Percentiles rank a stretch among this genome's conserved stretches.
Evolutionary conservation across 108 stramenopile genomes (phyloP).

Genomic region (Seminavis robusta): DNA sequence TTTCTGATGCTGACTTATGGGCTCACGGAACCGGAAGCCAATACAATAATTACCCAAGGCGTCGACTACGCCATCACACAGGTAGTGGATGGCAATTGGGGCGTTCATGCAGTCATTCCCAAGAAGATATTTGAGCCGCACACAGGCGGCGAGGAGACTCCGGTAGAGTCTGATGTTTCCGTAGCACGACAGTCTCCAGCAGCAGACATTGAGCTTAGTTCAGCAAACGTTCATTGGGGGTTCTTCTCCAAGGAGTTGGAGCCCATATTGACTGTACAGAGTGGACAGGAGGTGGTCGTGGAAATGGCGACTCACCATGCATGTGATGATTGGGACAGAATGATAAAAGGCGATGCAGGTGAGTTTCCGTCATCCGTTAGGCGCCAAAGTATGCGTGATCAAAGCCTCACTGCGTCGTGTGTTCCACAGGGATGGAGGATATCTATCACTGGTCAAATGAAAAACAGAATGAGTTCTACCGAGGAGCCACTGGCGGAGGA

Average conservation of each 20-base stretch:
- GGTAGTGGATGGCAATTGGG: conserved; percentile 45
- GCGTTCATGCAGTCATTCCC: conserved; percentile 31
- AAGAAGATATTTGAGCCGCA: conserved; percentile 8
- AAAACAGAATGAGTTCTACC: conserved; percentile 20
- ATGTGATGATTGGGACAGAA: conserved; percentile 42
- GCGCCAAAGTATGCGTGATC: too few species aligned
- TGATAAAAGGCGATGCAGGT: conserved; percentile 46
- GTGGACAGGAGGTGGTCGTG: conserved; percentile 22
- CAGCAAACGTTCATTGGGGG: conserved; percentile 36
- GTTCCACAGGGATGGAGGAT: conserved; percentile 36
- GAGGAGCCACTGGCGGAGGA: conserved; percentile 35
- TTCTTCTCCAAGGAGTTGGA: conserved; percentile 21
- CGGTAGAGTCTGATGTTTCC: background rate
- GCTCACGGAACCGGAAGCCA: conserved; percentile 33
- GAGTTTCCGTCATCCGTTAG: too few species aligned
- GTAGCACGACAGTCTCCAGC: conserved; percentile 1
- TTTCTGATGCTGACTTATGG: conserved; percentile 32
- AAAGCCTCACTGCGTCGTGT: too few species aligned
- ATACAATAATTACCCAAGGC: conserved; percentile 26
- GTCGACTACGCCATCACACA: conserved; percentile 38
- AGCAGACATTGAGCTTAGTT: too few species aligned
- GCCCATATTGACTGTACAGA: conserved; percentile 21
- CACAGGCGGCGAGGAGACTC: background rate
- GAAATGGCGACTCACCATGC: conserved; percentile 51
- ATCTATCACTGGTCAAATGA: conserved; percentile 28